Base-by-base conservation (phyloP, 2,329 filamentous ascomycete species). In the Diaporthe destruens region DNA sequence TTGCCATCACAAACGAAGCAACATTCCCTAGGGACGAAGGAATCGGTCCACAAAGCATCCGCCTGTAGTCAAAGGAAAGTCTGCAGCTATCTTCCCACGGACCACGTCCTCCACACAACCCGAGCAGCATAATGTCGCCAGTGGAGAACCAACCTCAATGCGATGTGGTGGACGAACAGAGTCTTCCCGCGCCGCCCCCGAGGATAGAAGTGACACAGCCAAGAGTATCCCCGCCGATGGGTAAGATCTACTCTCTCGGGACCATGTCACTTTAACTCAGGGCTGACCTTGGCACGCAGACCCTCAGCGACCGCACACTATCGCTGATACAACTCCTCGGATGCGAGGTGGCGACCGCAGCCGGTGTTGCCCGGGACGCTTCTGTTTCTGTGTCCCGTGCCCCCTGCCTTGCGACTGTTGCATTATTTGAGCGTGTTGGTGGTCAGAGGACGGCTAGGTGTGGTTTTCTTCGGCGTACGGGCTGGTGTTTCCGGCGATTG, bases 331-430 rank as follows among this genome's bases (percentile, higher is more conserved):
- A 3, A 67, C 75, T 25, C 67, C 77, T 11, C 74, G 74, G 29
- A 72, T 80, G 67, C 77, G 79, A 42, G 79, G 79, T 32, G 79
- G 79, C 18, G 71, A 79, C 36, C 78, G 79, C n/a, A 72, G 80
- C 74, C 71, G 74, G 2, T 57, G 74, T 47, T 82, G 80, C 53
- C 81, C 81, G 5, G 81, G 81, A 5, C 80, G 81, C 8, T 83
- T 83, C 78, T 83, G 81, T 77, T 83, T 83, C 77, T 80, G 80
- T 69, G 76, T 83, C 16, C 81, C 81, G 16, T 82, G 81, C 75
- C 81, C 81, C 23, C 71, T 83, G 11, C 81, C 81, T 1, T 83
- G 81, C 76, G 79, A 82, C 70, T 83, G 77, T 73, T 83, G 81
- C 74, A 80, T 82, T 61, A 81, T 82, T 59, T 79, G 67, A 73